Evolutionary conservation across 2,329 filamentous ascomycete genomes (phyloP).

Genomic region (Aspergillus vadensis): DNA sequence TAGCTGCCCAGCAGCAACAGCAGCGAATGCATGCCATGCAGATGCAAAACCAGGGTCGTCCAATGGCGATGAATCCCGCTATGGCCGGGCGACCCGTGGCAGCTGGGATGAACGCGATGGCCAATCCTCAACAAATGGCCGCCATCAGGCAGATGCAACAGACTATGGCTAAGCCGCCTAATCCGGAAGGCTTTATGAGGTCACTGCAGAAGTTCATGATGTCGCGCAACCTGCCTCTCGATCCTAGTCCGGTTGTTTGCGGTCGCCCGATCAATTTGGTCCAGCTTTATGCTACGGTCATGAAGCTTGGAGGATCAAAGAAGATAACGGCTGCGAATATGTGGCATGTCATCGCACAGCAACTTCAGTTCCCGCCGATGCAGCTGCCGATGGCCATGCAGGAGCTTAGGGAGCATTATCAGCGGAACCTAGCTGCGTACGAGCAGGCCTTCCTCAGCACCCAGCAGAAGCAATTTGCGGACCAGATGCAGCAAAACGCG

Average conservation of each 20-base stretch:
- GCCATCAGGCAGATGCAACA: slow-evolving; percentile 54
- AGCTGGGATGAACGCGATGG: slow-evolving; percentile 41
- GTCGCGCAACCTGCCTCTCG: slow-evolving; percentile 70
- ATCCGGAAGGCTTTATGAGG: slow-evolving; percentile 71
- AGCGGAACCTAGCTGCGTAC: slow-evolving; percentile 73
- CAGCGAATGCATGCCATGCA: slow-evolving; percentile 76
- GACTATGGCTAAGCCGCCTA: slow-evolving; percentile 43
- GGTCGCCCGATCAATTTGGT: slow-evolving; percentile 75
- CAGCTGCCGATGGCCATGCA: slow-evolving; percentile 68
- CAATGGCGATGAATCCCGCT: slow-evolving; percentile 51
- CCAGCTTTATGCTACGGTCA: slow-evolving; percentile 74
- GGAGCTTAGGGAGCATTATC: slow-evolving; percentile 72
- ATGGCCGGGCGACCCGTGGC: slow-evolving; percentile 38
- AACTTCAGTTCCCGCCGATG: slow-evolving; percentile 60
- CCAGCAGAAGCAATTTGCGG: slow-evolving; percentile 48
- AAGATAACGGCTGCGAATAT: slow-evolving; percentile 68
- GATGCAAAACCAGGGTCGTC: slow-evolving; percentile 73
- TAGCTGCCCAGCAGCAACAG: slow-evolving; percentile 68
- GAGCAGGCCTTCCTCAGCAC: slow-evolving; percentile 58
- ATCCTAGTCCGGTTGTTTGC: slow-evolving; percentile 71
- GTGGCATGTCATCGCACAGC: slow-evolving; percentile 73
- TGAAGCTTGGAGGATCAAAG: slow-evolving; percentile 76
- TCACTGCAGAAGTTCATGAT: slow-evolving; percentile 77
- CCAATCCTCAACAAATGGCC: slow-evolving; percentile 45
- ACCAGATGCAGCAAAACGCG: slow-evolving; percentile 46